A percentile compares a stretch with the other conserved stretches of the same genome.
These are phyloP conservation scores for Exophiala bonariae DNA, from an alignment of 2,329 filamentous ascomycete species.

Conservation along the genomic window DNA sequence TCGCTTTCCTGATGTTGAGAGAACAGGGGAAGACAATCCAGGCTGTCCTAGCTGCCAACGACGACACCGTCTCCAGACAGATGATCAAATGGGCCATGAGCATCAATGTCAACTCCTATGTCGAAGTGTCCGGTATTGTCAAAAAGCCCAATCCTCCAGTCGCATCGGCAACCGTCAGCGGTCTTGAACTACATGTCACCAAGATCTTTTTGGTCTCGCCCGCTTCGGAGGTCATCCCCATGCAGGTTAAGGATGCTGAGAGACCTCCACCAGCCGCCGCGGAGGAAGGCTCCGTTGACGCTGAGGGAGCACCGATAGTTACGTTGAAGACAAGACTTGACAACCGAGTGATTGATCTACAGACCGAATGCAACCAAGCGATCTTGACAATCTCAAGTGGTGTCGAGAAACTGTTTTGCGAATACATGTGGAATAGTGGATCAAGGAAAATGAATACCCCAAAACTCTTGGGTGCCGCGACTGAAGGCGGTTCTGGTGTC, in stretches of 20 bases:
- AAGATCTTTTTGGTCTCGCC: slow-evolving; percentile 78
- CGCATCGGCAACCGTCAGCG: slow-evolving; percentile 78
- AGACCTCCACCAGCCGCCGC: slow-evolving; percentile 46
- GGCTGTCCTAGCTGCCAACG: slow-evolving; percentile 69
- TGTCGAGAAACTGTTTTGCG: slow-evolving; percentile 69
- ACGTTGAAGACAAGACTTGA: slow-evolving; percentile 82
- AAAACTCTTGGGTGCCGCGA: slow-evolving; percentile 83
- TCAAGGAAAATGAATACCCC: slow-evolving; percentile 88
- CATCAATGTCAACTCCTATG: slow-evolving; percentile 76
- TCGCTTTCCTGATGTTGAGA: slow-evolving; percentile 84
- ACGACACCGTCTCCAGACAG: slow-evolving; percentile 65
- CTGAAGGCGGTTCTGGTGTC: slow-evolving; percentile 89
- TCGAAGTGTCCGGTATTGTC: slow-evolving; percentile 77
- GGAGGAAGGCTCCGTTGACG: slow-evolving; percentile 50
- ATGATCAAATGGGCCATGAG: slow-evolving; percentile 91
- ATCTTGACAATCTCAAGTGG: slow-evolving; percentile 71
- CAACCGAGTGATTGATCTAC: slow-evolving; percentile 90
- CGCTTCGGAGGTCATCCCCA: slow-evolving; percentile 60
- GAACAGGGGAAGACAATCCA: slow-evolving; percentile 79
- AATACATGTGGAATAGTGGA: slow-evolving; percentile 72
- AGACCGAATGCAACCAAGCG: slow-evolving; percentile 86
- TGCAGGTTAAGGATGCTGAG: slow-evolving; percentile 58
- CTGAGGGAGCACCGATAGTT: slow-evolving; percentile 65
- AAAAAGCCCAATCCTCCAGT: slow-evolving; percentile 83
- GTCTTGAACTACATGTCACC: slow-evolving; percentile 82